Evolutionary conservation across 345 rosid species (phyloP).

Genomic region (Moricandia arvensis): DNA sequence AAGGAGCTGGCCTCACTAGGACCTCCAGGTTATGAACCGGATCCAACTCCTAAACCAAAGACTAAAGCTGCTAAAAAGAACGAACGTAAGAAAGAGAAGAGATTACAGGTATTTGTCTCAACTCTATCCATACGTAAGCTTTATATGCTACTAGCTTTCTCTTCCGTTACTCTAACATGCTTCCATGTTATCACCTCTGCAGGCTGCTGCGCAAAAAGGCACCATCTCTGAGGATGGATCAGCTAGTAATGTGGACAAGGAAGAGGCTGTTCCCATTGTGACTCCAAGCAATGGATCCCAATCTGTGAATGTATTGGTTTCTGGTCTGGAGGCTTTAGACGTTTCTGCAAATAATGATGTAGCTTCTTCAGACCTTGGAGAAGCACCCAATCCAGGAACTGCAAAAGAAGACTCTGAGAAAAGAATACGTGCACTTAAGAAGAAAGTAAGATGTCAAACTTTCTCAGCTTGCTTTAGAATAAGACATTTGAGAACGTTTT

Average conservation of each 20-base stretch:
- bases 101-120: slow-evolving; percentile 57
- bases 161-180: neutral
- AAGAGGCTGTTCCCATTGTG: slow-evolving; percentile 35
- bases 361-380: slow-evolving; percentile 35
- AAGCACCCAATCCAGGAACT: slow-evolving; percentile 41
- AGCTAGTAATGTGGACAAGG: slow-evolving; percentile 43
- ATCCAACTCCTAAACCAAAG: slow-evolving; percentile 60
- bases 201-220: slow-evolving; percentile 80
- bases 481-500: slow-evolving; percentile 2
- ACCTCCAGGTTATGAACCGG: slow-evolving; percentile 89
- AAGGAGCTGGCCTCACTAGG: slow-evolving; percentile 65
- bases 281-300: slow-evolving; percentile 38
- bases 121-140: slow-evolving; percentile 2
- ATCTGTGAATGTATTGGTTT: slow-evolving; percentile 55
- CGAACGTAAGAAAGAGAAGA: slow-evolving; percentile 89
- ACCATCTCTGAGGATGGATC: slow-evolving; percentile 45
- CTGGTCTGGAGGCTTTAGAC: slow-evolving; percentile 60
- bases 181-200: neutral
- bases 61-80: slow-evolving; percentile 78
- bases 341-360: slow-evolving; percentile 53
- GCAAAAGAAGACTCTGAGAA: slow-evolving; percentile 66
- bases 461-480: slow-evolving; percentile 2
- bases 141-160: neutral
- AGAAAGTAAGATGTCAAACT: slow-evolving; percentile 61
- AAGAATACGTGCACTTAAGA: slow-evolving; percentile 83